Percentiles rank a stretch among this genome's conserved stretches.
These are phyloP conservation scores for Scheffersomyces titani DNA, from an alignment of 1,139 yeast species.

Conservation along the genomic window DNA sequence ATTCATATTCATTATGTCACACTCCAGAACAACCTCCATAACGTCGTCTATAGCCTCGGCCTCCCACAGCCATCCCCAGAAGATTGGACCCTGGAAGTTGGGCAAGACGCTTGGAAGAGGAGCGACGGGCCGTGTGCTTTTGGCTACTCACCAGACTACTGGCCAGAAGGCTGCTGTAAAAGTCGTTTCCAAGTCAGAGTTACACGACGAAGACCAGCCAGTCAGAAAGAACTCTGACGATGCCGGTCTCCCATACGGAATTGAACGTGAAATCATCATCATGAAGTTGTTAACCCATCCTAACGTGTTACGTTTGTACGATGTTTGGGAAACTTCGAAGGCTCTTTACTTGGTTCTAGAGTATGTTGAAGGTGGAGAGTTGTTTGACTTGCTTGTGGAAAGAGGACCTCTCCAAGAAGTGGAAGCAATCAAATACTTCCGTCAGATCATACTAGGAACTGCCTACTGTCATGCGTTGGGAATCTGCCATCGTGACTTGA, in stretches of 20 bases:
- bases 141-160: slow-evolving; percentile 67
- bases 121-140: slow-evolving; percentile 75
- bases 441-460: slow-evolving; percentile 74
- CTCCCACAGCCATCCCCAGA: slow-evolving; percentile 43
- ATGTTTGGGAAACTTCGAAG: slow-evolving; percentile 82
- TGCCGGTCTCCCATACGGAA: slow-evolving; percentile 72
- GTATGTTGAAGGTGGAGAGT: slow-evolving; percentile 83
- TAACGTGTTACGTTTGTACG: slow-evolving; percentile 72
- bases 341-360: slow-evolving; percentile 74
- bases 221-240: slow-evolving; percentile 37
- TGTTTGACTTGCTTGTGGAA: slow-evolving; percentile 73
- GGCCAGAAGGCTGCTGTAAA: slow-evolving; percentile 83
- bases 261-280: slow-evolving; percentile 79
- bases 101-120: slow-evolving; percentile 83
- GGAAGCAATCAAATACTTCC: slow-evolving; percentile 73
- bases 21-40: slow-evolving; percentile 43
- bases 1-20: slow-evolving; percentile 25
- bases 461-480: slow-evolving; percentile 84
- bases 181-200: slow-evolving; percentile 68
- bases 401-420: slow-evolving; percentile 78
- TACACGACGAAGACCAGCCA: slow-evolving; percentile 41
- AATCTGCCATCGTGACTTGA: slow-evolving; percentile 79
- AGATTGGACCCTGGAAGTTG: slow-evolving; percentile 77
- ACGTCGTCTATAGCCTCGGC: slow-evolving; percentile 36
- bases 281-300: slow-evolving; percentile 80